These are phyloP conservation scores for Talaromyces sp. DNA, from an alignment of 2,329 filamentous ascomycete genomes.

Conservation along the genomic window DNA sequence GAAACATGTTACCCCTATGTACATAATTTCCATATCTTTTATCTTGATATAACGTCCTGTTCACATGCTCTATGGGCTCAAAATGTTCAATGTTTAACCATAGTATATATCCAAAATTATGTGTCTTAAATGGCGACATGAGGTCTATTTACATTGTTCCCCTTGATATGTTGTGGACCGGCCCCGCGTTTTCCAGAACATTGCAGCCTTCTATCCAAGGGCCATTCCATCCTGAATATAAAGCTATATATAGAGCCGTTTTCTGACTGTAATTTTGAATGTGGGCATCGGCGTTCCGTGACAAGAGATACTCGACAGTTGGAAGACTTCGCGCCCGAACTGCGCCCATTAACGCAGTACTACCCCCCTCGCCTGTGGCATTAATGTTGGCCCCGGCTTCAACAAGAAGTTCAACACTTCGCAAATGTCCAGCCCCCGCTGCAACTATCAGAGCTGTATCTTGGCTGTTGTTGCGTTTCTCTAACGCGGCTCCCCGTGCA, in stretches of 20 bases:
- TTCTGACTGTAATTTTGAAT: neutral
- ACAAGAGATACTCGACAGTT: slow-evolving; percentile 3
- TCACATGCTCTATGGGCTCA: neutral
- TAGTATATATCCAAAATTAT: too few species aligned
- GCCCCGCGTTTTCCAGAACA: neutral
- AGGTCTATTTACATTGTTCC: too few species aligned
- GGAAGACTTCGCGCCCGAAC: neutral
- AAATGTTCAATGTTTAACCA: too few species aligned
- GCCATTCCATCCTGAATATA: neutral
- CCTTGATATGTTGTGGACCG: too few species aligned
- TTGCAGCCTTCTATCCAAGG: slow-evolving; percentile 4
- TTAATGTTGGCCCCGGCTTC: slow-evolving; percentile 17
- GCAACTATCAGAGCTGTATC: neutral
- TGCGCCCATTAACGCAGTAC: slow-evolving; percentile 5
- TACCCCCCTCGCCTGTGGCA: neutral
- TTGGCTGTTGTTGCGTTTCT: neutral
- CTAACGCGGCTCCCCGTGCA: neutral
- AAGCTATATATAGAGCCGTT: slow-evolving; percentile 4
- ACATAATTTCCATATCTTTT: too few species aligned
- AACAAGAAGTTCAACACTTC: slow-evolving; percentile 17
- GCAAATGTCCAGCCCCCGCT: neutral
- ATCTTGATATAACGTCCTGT: neutral
- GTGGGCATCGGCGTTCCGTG: neutral
- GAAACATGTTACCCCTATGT: neutral
- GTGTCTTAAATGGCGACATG: too few species aligned